Evolutionary conservation across 805 yeast genomes (phyloP), one percentile per base, ranked within the genome.

Genomic region (Saccharomycopsis oosterbeekiorum): DNA sequence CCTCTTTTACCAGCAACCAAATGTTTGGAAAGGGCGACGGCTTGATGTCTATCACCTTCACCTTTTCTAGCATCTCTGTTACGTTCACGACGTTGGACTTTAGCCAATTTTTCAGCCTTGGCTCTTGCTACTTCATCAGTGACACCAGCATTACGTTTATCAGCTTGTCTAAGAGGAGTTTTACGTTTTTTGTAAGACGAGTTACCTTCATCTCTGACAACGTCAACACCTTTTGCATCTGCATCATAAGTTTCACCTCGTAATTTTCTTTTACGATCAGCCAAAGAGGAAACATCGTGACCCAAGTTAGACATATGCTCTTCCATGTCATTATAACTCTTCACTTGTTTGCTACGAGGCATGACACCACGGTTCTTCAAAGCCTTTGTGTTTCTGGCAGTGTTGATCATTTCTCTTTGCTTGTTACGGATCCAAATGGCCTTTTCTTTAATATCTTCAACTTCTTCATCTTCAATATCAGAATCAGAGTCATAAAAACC

Each of bases 1-100:
- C 97, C 96, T 78, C 99, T 85, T 82, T 94, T 94, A 77, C 99
- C 99, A 69, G 90, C 78, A 79, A 87, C 88, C 81, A 94, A 80
- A 77, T 94, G 99, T 80, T 92, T 93, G 66, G 97, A 97, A 77
- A 89, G 75, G 65, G 89, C 78, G 59, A 88, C 94, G 60, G 91
- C 82, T 62, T 84, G 79, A 74, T 90, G 96, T 76, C 98, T 86
- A 77, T 94, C 99, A 71, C 89, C 88, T 78, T 94, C 99, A 78
- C 98, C 97, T 67, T 84, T 88, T 76, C 96, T 85, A 53, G 97
- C 97, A 70, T 80, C 75, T 79, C 92, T 86, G 77, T 92, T 89
- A 78, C 98, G 85, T 71, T 88, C 96, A 77, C 97, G 85, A 83
- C 97, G 89, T 74, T 89, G 92, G 69, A 89, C 74, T 79, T 91